Percentiles rank a stretch among this genome's conserved stretches.
phyloP scores from a whole-genome alignment of 225 moss, liverwort and hornwort genomes.

The Marchantia paleacea region DNA sequence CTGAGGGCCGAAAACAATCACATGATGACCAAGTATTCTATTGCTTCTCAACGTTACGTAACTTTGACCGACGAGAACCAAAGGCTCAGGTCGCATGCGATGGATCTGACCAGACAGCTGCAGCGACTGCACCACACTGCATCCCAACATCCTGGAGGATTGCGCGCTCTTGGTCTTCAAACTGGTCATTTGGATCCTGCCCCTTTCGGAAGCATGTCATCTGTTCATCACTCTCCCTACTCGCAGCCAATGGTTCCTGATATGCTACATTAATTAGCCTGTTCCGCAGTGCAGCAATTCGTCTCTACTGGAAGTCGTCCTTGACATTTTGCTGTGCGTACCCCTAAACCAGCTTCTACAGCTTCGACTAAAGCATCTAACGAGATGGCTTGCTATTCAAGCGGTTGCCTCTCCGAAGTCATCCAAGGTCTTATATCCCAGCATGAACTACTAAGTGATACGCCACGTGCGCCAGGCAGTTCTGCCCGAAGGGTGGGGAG shows the following conservation, averaged over 20 bases:
- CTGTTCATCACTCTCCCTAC: slow-evolving; percentile 34
- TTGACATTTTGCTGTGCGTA: neutral
- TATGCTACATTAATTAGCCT: slow-evolving; percentile 8
- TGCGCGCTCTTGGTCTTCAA: slow-evolving; percentile 52
- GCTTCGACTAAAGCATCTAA: neutral
- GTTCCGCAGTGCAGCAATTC: neutral
- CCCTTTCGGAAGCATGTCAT: slow-evolving; percentile 58
- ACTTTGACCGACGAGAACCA: slow-evolving; percentile 76
- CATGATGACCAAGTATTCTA: slow-evolving; percentile 65
- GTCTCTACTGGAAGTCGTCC: neutral
- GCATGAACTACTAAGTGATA: neutral
- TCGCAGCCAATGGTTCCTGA: slow-evolving; percentile 24
- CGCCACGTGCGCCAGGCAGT: neutral
- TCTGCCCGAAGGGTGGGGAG: neutral
- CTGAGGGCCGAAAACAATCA: slow-evolving; percentile 78
- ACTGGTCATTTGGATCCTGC: slow-evolving; percentile 47
- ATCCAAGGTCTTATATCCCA: no score
- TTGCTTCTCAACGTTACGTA: slow-evolving; percentile 69
- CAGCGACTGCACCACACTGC: slow-evolving; percentile 68
- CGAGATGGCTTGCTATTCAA: neutral
- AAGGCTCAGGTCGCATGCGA: slow-evolving; percentile 58
- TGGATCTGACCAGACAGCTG: slow-evolving; percentile 62
- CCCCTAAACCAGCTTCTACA: no score
- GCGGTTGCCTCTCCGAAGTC: neutral
- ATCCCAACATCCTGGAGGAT: slow-evolving; percentile 50